Conservation (phyloP, 345 rosid species). For the Conringia planisiliqua region DNA sequence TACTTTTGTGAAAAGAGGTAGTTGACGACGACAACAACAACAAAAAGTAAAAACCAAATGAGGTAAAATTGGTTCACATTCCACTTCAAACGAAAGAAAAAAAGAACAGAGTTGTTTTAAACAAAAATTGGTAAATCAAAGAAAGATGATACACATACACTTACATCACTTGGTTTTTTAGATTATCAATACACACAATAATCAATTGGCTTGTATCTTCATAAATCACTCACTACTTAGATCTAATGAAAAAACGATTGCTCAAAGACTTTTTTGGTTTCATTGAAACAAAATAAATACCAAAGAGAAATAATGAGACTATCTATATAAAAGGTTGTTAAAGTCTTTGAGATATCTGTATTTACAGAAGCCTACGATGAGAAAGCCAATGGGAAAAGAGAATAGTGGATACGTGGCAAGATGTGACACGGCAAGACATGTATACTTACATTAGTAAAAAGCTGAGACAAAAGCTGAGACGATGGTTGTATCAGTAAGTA, state of each 20-base stretch:
- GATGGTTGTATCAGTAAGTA: constrained; percentile 27
- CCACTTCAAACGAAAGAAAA: not conserved
- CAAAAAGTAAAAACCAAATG: not conserved
- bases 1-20: not conserved
- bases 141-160: no score
- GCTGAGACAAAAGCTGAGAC: constrained; percentile 33
- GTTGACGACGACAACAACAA: not conserved
- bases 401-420: constrained; percentile 16
- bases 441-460: constrained; percentile 27
- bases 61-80: constrained; percentile 16
- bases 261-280: not conserved
- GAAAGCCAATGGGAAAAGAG: constrained; percentile 6
- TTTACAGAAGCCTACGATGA: not conserved
- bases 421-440: not conserved
- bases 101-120: not conserved
- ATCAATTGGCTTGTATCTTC: not conserved
- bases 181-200: not conserved
- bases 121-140: not conserved
- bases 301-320: not conserved
- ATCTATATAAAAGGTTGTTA: not conserved
- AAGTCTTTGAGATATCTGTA: not conserved
- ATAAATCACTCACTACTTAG: no score
- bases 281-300: not conserved
- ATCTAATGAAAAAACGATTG: not conserved
- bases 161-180: no score